A percentile compares a stretch with the other conserved stretches of the same genome.
phyloP scores from a whole-genome alignment of 202 grass and related monocot species.

The Hordeum pubiflorum region DNA sequence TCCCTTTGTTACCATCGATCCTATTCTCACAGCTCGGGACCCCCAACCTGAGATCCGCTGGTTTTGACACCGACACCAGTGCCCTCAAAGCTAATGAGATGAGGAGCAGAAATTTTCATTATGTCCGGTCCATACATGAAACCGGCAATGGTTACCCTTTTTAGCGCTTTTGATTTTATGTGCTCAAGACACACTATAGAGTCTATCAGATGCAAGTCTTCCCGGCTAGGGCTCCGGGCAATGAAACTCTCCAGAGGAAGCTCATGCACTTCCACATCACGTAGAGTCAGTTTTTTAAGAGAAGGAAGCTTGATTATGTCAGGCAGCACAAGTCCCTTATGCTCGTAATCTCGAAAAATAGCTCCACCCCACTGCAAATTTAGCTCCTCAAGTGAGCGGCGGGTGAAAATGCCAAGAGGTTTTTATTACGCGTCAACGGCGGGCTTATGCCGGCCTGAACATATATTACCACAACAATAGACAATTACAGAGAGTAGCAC shows the following conservation, averaged over 20 bases:
- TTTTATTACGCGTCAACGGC: no score
- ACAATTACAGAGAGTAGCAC: no score
- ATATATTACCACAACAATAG: no score
- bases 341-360: slow-evolving; percentile 4
- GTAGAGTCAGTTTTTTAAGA: slow-evolving; percentile 22
- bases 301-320: slow-evolving; percentile 26
- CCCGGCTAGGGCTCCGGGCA: slow-evolving; percentile 10
- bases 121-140: not conserved
- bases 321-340: slow-evolving; percentile 12
- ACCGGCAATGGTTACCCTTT: slow-evolving; percentile 27
- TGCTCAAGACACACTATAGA: not conserved
- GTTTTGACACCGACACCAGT: no score
- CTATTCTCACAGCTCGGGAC: no score
- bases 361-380: slow-evolving; percentile 14
- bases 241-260: not conserved
- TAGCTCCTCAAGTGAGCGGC: slow-evolving; percentile 17
- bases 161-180: slow-evolving; percentile 17
- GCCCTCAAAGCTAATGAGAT: slow-evolving; percentile 26
- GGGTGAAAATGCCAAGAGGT: slow-evolving; percentile 17
- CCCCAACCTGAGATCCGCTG: no score
- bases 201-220: slow-evolving; percentile 23
- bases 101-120: slow-evolving; percentile 2
- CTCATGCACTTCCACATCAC: not conserved
- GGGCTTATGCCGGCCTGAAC: no score
- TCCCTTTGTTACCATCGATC: no score